Evolutionary conservation across 768 basidiomycete species (phyloP).

Genomic region (Boletus pseudopeckii): DNA sequence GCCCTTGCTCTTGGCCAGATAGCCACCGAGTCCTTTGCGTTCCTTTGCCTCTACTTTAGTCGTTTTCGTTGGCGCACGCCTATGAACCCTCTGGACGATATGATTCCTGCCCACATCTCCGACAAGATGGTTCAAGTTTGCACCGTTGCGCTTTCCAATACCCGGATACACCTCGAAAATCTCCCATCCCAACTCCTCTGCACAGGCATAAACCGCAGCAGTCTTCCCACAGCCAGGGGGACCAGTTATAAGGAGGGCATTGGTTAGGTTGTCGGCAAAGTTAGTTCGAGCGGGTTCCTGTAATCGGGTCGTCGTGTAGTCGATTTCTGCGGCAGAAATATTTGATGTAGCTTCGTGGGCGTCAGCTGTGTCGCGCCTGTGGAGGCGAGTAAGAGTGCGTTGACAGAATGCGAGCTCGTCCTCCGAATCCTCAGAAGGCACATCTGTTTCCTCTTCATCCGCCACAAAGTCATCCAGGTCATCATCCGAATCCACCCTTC

Average conservation of each 20-base stretch:
- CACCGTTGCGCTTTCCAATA: slow-evolving; percentile 81
- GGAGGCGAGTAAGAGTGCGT: slow-evolving; percentile 21
- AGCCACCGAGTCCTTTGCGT: slow-evolving; percentile 11
- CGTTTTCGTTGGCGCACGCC: slow-evolving; percentile 4
- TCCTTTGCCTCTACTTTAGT: slow-evolving; percentile 6
- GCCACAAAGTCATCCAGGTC: slow-evolving; percentile 60
- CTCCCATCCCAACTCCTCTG: slow-evolving; percentile 91
- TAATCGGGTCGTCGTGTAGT: slow-evolving; percentile 6
- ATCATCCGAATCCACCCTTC: slow-evolving; percentile 49
- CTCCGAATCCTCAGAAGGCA: slow-evolving; percentile 37
- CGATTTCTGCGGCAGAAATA: not conserved
- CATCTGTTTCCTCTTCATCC: slow-evolving; percentile 30
- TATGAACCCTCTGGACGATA: slow-evolving; percentile 48
- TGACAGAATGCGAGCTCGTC: slow-evolving; percentile 33
- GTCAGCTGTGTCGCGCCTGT: not conserved
- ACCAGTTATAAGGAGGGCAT: slow-evolving; percentile 82
- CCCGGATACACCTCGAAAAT: slow-evolving; percentile 97
- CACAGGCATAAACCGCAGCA: slow-evolving; percentile 89
- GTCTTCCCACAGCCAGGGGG: slow-evolving; percentile 89
- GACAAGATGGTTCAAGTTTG: slow-evolving; percentile 72
- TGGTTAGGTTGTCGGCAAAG: slow-evolving; percentile 58
- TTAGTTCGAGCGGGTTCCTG: slow-evolving; percentile 13
- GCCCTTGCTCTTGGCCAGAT: slow-evolving; percentile 13
- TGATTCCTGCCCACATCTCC: slow-evolving; percentile 96
- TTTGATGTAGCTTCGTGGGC: slow-evolving; percentile 3